phyloP scores from a whole-genome alignment of 495 filamentous ascomycete genomes.

The Glarea lozoyensis region DNA sequence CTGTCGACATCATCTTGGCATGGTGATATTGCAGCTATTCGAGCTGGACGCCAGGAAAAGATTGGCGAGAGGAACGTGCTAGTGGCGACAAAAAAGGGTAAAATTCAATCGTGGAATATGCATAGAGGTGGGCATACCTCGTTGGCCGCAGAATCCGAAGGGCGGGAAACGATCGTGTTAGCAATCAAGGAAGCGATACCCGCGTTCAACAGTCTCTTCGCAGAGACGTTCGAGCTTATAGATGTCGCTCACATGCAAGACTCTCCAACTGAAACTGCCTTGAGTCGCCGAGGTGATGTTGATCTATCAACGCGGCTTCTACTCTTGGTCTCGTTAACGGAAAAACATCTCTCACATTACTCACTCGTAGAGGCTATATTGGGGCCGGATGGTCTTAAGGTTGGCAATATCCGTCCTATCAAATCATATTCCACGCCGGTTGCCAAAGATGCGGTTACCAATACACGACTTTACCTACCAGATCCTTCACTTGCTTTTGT shows the following conservation, averaged over 20 bases:
- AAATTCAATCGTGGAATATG: slow-evolving; percentile 76
- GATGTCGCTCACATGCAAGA: slow-evolving; percentile 34
- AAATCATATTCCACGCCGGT: slow-evolving; percentile 47
- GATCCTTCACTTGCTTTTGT: slow-evolving; percentile 73
- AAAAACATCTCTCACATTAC: slow-evolving; percentile 30
- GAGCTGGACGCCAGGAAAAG: slow-evolving; percentile 54
- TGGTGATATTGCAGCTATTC: slow-evolving; percentile 69
- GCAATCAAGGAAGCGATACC: slow-evolving; percentile 25
- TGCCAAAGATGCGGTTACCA: slow-evolving; percentile 29
- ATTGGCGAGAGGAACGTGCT: slow-evolving; percentile 81
- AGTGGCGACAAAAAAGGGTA: slow-evolving; percentile 62
- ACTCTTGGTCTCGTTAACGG: slow-evolving; percentile 22
- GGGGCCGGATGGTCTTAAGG: slow-evolving; percentile 21
- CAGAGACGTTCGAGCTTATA: slow-evolving; percentile 28
- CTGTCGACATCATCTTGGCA: slow-evolving; percentile 55
- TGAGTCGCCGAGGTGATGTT: no score
- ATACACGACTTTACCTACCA: slow-evolving; percentile 69
- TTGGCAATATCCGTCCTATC: slow-evolving; percentile 53
- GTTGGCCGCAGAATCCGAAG: slow-evolving; percentile 28
- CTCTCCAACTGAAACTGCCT: slow-evolving; percentile 19
- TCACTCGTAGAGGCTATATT: slow-evolving; percentile 39
- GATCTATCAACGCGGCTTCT: slow-evolving; percentile 17
- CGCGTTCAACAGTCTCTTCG: slow-evolving; percentile 9
- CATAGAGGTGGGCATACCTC: slow-evolving; percentile 64
- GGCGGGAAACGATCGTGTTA: slow-evolving; percentile 25